Evolutionary conservation across 345 rosid species (phyloP), one percentile per base, ranked within the genome.

Genomic region (Camelina neglecta): DNA sequence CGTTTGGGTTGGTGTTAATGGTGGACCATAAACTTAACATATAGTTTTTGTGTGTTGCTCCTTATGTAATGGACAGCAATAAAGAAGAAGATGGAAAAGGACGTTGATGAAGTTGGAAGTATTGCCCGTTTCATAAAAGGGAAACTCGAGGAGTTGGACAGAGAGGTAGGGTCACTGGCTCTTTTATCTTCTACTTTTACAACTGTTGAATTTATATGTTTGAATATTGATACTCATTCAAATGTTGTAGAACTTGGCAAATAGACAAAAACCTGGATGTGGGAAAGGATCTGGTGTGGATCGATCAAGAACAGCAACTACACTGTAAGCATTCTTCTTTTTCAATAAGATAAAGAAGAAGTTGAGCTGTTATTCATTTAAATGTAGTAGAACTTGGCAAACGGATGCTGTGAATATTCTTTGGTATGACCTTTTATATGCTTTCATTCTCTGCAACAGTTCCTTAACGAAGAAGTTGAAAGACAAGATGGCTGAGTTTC

Each of bases 21-120:
- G 50, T 58, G 39, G 72, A 1, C 42, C 49, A 12, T 39, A 41
- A 20, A 26, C 69, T 29, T 58, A 59, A 50, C 18, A 5, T 66
- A 53, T 5, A 67, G 11, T 59, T 47, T 79, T 35, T 56, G 48
- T 56, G 79, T 60, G 61, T 62, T 58, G 42, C 56, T 72, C 44
- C 49, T 18, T 51, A 23, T 72, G 58, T 78, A 6, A 72, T 78
- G 69, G 12, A 18, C 81, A 90, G 98, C 86, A 31, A 92, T 94
- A 79, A 92, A 86, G 85, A 90, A 85, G 85, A 89, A 92, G 20
- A 92, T 92, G 97, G 93, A 94, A 81, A 79, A 83, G 77, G 97
- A 94, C 60, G 83, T 94, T n/a, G 93, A 91, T 65, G 98, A 92
- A 85, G 98, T 92, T 60, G 94, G 97, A 75, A 94, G 90, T 76